Percentiles rank a stretch among this genome's conserved stretches.
These are phyloP conservation scores for Zygosaccharomyces kombuchaensis DNA, from an alignment of 805 yeast genomes.

Conservation along the genomic window DNA sequence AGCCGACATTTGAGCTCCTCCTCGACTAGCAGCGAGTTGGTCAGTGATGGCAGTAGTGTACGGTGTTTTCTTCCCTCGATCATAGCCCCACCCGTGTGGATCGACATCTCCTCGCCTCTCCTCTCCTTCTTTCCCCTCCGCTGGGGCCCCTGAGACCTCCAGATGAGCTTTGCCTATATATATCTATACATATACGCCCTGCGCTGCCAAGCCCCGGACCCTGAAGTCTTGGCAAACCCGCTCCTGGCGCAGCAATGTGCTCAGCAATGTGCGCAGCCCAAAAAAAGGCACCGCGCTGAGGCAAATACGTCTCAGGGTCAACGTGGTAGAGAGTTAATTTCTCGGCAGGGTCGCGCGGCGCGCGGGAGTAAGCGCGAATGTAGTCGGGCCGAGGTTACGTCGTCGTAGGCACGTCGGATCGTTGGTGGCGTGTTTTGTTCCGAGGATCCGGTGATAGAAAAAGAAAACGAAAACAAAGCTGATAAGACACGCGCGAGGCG, in stretches of 20 bases:
- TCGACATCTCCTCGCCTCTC: too few relatives aligned
- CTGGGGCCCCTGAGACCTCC: not conserved
- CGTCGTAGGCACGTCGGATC: too few relatives aligned
- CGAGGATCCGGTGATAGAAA: too few relatives aligned
- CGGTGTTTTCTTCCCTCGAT: constrained; percentile 14
- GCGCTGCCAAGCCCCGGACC: constrained; percentile 2
- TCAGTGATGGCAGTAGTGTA: constrained; percentile 21
- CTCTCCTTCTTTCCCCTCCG: not conserved
- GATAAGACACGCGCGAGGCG: not conserved
- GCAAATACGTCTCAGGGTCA: not conserved
- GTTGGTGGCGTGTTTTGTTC: too few relatives aligned
- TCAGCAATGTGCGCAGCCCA: not conserved
- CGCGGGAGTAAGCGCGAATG: not conserved
- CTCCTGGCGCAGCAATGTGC: not conserved
- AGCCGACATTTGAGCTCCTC: constrained; percentile 21
- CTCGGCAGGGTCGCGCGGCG: constrained; percentile 6
- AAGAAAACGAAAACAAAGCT: too few relatives aligned
- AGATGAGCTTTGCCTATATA: not conserved
- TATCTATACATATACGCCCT: not conserved
- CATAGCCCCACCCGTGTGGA: not conserved
- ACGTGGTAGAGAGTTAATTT: constrained; percentile 1
- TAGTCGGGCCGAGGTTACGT: too few relatives aligned
- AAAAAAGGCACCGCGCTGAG: constrained; percentile 1
- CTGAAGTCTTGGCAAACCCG: constrained; percentile 1
- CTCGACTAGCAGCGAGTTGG: constrained; percentile 16